These are phyloP conservation scores for Paracorniculantispora psalliotae DNA, from an alignment of 2,329 filamentous ascomycete species.

Conservation along the genomic window DNA sequence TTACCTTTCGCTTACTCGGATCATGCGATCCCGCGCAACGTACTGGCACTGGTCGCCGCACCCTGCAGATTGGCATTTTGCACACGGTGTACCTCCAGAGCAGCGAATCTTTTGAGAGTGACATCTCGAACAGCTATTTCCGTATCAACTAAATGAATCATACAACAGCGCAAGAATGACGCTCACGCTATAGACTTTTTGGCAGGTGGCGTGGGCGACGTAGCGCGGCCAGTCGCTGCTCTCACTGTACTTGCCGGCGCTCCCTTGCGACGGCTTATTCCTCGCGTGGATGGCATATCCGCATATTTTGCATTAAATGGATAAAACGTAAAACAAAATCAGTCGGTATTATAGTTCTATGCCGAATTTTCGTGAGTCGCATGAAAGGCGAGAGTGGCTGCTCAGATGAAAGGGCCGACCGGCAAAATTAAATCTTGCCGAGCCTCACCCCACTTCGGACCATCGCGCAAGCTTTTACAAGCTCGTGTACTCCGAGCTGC, in stretches of 20 bases:
- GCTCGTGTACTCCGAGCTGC: too few relatives aligned
- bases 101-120: background rate
- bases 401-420: background rate
- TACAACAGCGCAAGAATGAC: background rate
- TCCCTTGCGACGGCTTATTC: background rate
- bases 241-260: too few relatives aligned
- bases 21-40: background rate
- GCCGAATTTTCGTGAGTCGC: background rate
- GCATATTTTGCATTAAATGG: background rate
- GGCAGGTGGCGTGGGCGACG: background rate
- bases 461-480: too few relatives aligned
- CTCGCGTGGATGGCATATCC: background rate
- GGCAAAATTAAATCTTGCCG: constrained; percentile 1
- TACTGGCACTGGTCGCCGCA: background rate
- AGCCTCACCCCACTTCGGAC: background rate
- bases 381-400: background rate
- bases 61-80: background rate
- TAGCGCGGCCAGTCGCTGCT: background rate
- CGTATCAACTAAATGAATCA: background rate
- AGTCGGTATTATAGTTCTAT: background rate
- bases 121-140: background rate
- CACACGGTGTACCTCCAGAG: background rate
- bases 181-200: background rate
- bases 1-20: background rate
- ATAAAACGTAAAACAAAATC: background rate